These are phyloP conservation scores for Hypoxylon rubiginosum DNA, from an alignment of 2,329 filamentous ascomycete species.

Conservation along the genomic window DNA sequence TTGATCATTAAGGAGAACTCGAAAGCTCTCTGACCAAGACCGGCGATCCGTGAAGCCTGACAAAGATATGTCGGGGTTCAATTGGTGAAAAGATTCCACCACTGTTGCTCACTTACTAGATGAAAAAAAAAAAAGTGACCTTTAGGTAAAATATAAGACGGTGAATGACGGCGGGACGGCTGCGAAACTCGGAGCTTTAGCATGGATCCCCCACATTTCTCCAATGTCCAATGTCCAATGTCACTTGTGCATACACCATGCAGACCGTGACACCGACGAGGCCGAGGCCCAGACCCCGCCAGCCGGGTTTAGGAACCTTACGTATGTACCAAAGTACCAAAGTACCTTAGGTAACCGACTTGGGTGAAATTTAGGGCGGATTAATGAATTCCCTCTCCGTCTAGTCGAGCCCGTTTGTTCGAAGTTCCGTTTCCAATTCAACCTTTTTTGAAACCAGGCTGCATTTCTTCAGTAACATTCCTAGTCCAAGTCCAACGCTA, in stretches of 20 bases:
- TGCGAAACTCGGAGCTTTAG: slow-evolving; percentile 46
- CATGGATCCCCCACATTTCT: slow-evolving; percentile 14
- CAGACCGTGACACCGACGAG: neutral
- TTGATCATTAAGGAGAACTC: slow-evolving; percentile 47
- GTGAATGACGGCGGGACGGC: slow-evolving; percentile 15
- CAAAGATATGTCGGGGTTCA: slow-evolving; percentile 35
- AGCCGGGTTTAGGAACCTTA: neutral
- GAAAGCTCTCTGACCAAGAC: slow-evolving; percentile 47
- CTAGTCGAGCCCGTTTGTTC: neutral
- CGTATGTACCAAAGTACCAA: no score
- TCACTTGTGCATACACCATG: neutral
- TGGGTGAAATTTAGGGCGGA: neutral
- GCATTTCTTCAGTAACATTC: slow-evolving; percentile 23
- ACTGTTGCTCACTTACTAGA: slow-evolving; percentile 42
- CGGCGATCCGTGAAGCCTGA: slow-evolving; percentile 42
- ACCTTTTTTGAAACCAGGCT: slow-evolving; percentile 25
- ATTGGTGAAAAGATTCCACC: slow-evolving; percentile 38
- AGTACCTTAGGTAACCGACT: no score
- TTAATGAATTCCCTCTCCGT: slow-evolving; percentile 9
- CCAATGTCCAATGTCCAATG: neutral
- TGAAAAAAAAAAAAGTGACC: slow-evolving; percentile 30
- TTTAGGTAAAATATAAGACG: slow-evolving; percentile 20
- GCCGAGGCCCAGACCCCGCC: neutral
- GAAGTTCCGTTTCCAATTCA: slow-evolving; percentile 23
- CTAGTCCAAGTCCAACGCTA: slow-evolving; percentile 8